Base-by-base conservation (phyloP, 2,329 filamentous ascomycete genomes). In the Botryosphaeria dothidea region DNA sequence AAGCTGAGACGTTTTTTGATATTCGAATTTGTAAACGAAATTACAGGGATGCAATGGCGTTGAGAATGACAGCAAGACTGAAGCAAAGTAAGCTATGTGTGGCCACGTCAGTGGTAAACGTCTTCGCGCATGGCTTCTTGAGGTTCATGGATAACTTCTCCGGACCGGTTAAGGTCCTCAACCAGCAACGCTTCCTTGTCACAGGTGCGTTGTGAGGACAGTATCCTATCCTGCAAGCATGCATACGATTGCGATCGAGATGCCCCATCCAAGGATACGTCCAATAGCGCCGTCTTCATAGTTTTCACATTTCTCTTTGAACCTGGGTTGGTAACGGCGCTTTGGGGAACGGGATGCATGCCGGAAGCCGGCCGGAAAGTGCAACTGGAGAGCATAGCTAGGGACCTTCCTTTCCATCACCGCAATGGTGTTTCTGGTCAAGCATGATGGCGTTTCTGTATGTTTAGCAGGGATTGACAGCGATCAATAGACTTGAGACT, bases 361-460 rank as follows among this genome's bases (percentile, higher is more conserved):
- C 25, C 41, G 46, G 56, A 41, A 31, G 27, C 41, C 56, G 38
- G 43, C 56, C 25, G 41, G 38, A 21, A 46, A 23, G 34, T 8
- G 25, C 27, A 45, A 41, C 56, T 17, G 41, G 38, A 23, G n/a
- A 46, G 41, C 56, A 60, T 60, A 34, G 56, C 27, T 41, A 46
- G 38, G 56, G 29, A 58, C 21, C 19, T 34, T 46, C 11, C 27
- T 60, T 60, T 60, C n/a, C 41, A 31, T 60, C 38, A 13, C 19
- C 56, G 23, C 27, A 58, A 60, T 46, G 56, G 25, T 46, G 34
- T 34, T 19, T 27, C 29, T 58, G 54, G 54, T 45, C 25, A 5
- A 58, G 56, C 56, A 60, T 60, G 41, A 45, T n/a, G 56, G 56
- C 27, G 56, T 60, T 60, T 45, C 23, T 60, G 56, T 60, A 46